Conservation (phyloP, 192 early-diverging fungal species). For the Chytriomyces sp. region DNA sequence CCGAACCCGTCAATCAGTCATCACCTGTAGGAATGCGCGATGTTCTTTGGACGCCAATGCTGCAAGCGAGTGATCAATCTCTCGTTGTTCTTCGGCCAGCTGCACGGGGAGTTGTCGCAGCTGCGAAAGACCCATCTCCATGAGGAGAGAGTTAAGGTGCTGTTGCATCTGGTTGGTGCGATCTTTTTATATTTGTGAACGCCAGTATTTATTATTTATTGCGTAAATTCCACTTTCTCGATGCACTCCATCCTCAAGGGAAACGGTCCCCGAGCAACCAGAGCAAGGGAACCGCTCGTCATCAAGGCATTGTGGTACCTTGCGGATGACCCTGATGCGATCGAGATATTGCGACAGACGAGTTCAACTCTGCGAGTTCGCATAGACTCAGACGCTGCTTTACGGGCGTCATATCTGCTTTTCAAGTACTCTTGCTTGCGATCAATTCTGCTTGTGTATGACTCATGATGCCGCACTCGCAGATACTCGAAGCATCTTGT, state of each 20-base stretch:
- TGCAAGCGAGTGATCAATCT: constrained; percentile 64
- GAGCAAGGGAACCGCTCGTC: constrained; percentile 12
- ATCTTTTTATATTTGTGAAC: too few species aligned
- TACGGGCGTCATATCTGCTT: constrained; percentile 24
- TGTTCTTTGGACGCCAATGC: constrained; percentile 72
- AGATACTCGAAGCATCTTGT: constrained; percentile 28
- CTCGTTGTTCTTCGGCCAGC: constrained; percentile 21
- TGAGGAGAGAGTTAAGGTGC: constrained; percentile 64
- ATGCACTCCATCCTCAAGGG: not conserved
- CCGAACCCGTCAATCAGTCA: not conserved
- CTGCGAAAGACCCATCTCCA: constrained; percentile 65
- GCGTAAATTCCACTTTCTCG: not conserved
- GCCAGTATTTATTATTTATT: too few species aligned
- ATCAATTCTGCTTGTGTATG: not conserved
- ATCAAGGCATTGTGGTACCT: constrained; percentile 25
- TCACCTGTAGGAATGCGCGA: constrained; percentile 53
- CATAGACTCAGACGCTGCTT: constrained; percentile 4
- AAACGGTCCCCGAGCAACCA: not conserved
- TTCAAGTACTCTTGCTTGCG: not conserved
- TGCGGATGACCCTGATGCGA: not conserved
- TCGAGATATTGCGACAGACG: constrained; percentile 26
- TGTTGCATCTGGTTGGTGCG: not conserved
- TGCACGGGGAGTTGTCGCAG: constrained; percentile 55
- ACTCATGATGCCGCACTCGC: not conserved
- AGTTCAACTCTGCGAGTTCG: not conserved